Evolutionary conservation across 495 filamentous ascomycete genomes (phyloP), one percentile per base, ranked within the genome.

Genomic region (Xylaria palmicola): DNA sequence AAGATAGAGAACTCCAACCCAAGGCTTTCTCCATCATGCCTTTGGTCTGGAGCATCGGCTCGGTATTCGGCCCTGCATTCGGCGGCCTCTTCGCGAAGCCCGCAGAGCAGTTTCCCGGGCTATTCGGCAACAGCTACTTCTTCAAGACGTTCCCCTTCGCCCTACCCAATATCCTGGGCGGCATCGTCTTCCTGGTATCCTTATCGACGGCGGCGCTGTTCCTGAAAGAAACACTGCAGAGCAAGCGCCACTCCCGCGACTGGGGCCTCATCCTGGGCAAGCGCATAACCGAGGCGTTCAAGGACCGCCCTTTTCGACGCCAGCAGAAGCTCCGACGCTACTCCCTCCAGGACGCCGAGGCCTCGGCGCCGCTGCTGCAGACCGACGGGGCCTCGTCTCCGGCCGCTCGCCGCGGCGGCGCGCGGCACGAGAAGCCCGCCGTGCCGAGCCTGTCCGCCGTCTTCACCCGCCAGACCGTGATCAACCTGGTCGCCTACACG

Each of bases 11-110:
- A 65, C 80, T 95, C 19, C 92, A 95, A 63, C 92, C 92, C 0
- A 79, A 83, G 36, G 92, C 90, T 1, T 93, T 93, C 71, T 89
- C 86, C 50, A 80, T 94, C 60, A 95, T 96, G 90, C 90, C 90
- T 17, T 72, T 96, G 9, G 85, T 85, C 30, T 92, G 90, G 88
- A 88, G 85, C 9, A 81, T 92, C 50, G 92, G 92, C 1, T 88
- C 84, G 41, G 89, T 97, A n/a, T 86, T 97, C 69, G 93, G 93
- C 0, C 93, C 93, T 2, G 85, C 87, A 1, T 88, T 97, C 66
- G 93, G 93, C 24, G 93, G 93, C 2, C 85, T 88, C 39, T 85
- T 98, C 55, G 89, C 91, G 7, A 85, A 89, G 54, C 93, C 93
- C 2, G 84, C 86, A 1, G 85, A 89, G 43, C 83, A 90, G 65